Evolutionary conservation across 164 flowering plant species (phyloP), one percentile per base, ranked within the genome.

Genomic region (Echeveria elegans): DNA sequence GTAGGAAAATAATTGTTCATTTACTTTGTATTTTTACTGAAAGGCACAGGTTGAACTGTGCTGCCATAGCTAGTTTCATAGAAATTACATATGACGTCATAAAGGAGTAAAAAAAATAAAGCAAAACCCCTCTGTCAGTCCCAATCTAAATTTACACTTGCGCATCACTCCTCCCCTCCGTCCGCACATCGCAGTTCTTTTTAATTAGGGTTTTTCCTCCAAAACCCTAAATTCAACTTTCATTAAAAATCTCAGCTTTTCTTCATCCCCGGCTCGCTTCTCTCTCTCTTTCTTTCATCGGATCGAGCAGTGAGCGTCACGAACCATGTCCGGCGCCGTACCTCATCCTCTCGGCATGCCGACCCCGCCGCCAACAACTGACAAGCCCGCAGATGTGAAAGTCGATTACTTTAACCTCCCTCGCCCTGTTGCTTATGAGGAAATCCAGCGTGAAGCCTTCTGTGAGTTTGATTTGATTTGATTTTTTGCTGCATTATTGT

Each of bases 391-490:
- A 6, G 70, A 63, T 14, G 83, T 84, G 78, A 82, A 75, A 65
- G 76, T 84, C 23, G 88, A 90, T 68, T 91, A 83, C 78, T 24
- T 78, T 65, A 76, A 89, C 74, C 92, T 94, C 26, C 96, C 95
- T 52, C 84, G 93, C 75, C 97, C 98, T 1, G 76, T 86, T 53
- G 86, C 97, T 1, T 89, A 83, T 68, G 97, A 93, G 69, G 97
- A 94, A 71, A 82, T 89, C 76, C 91, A 88, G 60, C 92, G 96
- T 21, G 98, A 91, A 80, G 85, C 90, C 52, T 64, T 90, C 62
- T 86, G 98, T 94, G 59, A 52, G 59, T 66, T 72, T 14, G 23
- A 40, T 29, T 26, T 21, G 43, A 5, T 68, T 21, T 29, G 43
- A 2, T 50, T n/a, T n/a, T n/a, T n/a, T n/a, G n/a, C n/a, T n/a